phyloP scores from a whole-genome alignment of 2,329 filamentous ascomycete species.

The Salinomyces thailandicus region DNA sequence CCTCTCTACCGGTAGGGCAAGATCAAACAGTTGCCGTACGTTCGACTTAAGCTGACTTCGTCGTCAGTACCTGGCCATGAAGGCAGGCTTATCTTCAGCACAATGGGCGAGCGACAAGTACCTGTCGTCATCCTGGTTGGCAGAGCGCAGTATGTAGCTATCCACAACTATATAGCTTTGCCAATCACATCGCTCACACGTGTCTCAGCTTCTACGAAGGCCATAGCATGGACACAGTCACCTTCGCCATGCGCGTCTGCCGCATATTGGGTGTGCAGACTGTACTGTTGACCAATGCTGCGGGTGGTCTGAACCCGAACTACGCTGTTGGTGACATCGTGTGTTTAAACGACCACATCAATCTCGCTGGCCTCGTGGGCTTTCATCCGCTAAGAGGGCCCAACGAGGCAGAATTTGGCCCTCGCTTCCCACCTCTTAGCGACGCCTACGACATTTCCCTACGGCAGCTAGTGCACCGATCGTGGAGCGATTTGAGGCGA shows the following conservation, averaged over 20 bases:
- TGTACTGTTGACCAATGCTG: slow-evolving; percentile 56
- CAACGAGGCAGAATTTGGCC: slow-evolving; percentile 52
- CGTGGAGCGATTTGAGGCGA: slow-evolving; percentile 43
- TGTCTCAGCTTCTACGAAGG: slow-evolving; percentile 54
- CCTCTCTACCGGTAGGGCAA: slow-evolving; percentile 44
- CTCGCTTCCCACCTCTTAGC: slow-evolving; percentile 52
- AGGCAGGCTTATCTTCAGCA: slow-evolving; percentile 54
- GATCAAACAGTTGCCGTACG: not conserved
- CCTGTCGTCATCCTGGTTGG: slow-evolving; percentile 55
- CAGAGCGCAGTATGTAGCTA: slow-evolving; percentile 48
- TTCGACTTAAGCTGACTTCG: no score
- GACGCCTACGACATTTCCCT: slow-evolving; percentile 57
- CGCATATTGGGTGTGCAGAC: slow-evolving; percentile 51
- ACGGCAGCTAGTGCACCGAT: slow-evolving; percentile 45
- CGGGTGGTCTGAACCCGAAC: slow-evolving; percentile 53
- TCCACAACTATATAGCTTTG: slow-evolving; percentile 7
- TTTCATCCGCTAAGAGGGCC: slow-evolving; percentile 52
- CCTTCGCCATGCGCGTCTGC: slow-evolving; percentile 55
- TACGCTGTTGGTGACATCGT: slow-evolving; percentile 57
- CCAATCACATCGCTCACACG: slow-evolving; percentile 5
- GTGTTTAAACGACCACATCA: slow-evolving; percentile 56
- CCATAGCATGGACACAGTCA: slow-evolving; percentile 50
- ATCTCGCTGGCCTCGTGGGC: slow-evolving; percentile 51
- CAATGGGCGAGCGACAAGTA: slow-evolving; percentile 40
- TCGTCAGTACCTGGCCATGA: slow-evolving; percentile 48